These are phyloP conservation scores for Penicillium cinerascens DNA, from an alignment of 495 filamentous ascomycete species.

Conservation along the genomic window DNA sequence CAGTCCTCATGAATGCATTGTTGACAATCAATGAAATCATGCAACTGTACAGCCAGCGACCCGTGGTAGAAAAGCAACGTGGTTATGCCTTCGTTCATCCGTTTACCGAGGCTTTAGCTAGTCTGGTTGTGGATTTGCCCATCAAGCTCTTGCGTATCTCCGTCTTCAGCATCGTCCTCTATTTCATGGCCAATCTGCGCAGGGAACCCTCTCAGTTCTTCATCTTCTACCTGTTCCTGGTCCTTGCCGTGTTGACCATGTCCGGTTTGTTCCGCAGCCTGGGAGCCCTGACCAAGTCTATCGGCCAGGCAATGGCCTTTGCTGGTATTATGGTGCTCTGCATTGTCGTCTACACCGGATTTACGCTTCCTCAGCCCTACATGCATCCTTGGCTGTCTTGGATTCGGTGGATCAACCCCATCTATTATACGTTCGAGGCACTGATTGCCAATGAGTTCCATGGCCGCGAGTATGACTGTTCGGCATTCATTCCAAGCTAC, in stretches of 20 bases:
- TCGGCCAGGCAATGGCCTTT: conserved; percentile 41
- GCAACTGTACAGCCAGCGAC: conserved; percentile 50
- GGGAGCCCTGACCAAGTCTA: conserved; percentile 34
- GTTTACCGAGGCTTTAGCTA: conserved; percentile 52
- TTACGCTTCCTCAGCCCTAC: conserved; percentile 35
- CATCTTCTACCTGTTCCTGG: conserved; percentile 50
- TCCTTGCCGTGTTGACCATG: conserved; percentile 50
- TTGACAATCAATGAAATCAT: conserved; percentile 54
- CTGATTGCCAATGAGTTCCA: conserved; percentile 55
- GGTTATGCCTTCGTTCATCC: conserved; percentile 61
- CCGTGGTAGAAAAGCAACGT: conserved; percentile 60
- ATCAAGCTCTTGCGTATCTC: conserved; percentile 42
- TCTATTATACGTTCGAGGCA: conserved; percentile 38
- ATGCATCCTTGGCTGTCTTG: conserved; percentile 48
- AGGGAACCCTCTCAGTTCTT: conserved; percentile 52
- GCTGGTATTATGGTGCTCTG: conserved; percentile 40
- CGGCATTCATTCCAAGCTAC: conserved; percentile 38
- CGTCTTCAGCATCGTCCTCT: conserved; percentile 50
- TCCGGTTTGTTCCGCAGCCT: conserved; percentile 42
- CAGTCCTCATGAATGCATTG: conserved; percentile 60
- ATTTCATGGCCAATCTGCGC: conserved; percentile 51
- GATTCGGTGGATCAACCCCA: conserved; percentile 42
- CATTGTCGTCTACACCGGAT: conserved; percentile 44
- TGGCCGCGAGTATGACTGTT: conserved; percentile 43
- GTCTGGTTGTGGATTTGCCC: conserved; percentile 53